Evolutionary conservation across 495 filamentous ascomycete species (phyloP), one percentile per base, ranked within the genome.

Genomic region (Cryomyces minteri): DNA sequence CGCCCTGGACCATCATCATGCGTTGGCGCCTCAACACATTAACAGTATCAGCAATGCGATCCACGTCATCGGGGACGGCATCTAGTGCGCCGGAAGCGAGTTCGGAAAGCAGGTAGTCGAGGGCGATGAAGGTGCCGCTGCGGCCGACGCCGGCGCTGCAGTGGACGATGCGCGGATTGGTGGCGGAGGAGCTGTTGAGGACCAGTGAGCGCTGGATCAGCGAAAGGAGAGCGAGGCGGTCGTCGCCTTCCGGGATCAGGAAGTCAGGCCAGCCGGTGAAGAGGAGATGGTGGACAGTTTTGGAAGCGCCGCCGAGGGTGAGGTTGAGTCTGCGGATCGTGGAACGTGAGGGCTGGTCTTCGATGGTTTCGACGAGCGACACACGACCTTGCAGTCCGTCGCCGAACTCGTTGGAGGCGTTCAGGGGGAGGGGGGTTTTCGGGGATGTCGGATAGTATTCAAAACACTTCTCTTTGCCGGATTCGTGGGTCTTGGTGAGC

Each of bases 251-350:
- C 0, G 92, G 88, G 8, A 92, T 81, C 25, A 80, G 77, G 54
- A 90, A 93, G 62, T 99, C 90, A 32, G 90, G 85, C 90, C 92
- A 99, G 41, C 77, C 81, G 43, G 78, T 79, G 61, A 94, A 99
- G 5, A 94, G 71, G 40, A 92, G 78, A 61, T 99, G 90, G 74
- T 76, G 92, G 37, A 96, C 73, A 2, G 71, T 73, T 56, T 80
- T 85, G 32, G 77, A 70, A 45, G 76, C 65, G 29, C 72, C 70
- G 1, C 72, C 74, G 39, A 76, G 61, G 5, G 58, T 64, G 38
- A 80, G 55, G 39, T 65, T 54, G 8, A 80, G 56, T 50, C 74
- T 73, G 25, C 76, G 69, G 28, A 79, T 55, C 39, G 74, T 70
- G 10, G 71, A 70, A 39, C 67, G 64, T 32, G 68, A 64, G n/a